These are phyloP conservation scores for Jatropha podagrica DNA, from an alignment of 441 rosid genomes.

Conservation along the genomic window DNA sequence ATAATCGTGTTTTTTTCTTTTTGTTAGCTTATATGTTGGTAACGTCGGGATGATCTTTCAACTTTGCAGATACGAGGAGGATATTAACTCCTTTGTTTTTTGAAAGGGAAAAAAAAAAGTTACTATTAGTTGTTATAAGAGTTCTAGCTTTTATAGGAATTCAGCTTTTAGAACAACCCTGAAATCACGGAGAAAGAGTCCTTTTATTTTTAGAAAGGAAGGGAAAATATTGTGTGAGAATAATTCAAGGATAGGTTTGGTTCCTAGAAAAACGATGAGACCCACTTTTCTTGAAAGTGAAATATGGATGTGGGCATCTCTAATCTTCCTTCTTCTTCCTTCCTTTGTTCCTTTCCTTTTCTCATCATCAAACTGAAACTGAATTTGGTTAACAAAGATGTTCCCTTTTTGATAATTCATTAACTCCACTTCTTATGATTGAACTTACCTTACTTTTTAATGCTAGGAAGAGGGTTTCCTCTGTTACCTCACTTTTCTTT, in stretches of 20 bases:
- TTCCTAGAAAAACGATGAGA: conserved; percentile 33
- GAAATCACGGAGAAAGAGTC: conserved; percentile 38
- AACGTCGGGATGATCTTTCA: not conserved
- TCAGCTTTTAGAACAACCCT: conserved; percentile 36
- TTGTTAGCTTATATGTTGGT: not conserved
- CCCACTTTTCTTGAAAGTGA: conserved; percentile 42
- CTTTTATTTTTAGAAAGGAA: conserved; percentile 21
- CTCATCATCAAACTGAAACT: not conserved
- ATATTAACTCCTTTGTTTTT: not conserved
- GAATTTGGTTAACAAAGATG: not conserved
- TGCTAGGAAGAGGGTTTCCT: conserved; percentile 12
- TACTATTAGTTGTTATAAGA: not conserved
- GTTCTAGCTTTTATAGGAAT: conserved; percentile 14
- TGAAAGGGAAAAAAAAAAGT: not conserved
- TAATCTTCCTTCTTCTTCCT: conserved; percentile 5
- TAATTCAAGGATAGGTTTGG: conserved; percentile 27
- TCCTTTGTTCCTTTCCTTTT: not conserved
- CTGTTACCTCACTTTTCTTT: not conserved
- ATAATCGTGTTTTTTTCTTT: not conserved
- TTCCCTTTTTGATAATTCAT: conserved; percentile 13
- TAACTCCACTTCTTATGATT: not conserved
- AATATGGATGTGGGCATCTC: conserved; percentile 27
- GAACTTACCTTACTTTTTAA: conserved; percentile 1
- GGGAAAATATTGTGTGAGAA: conserved; percentile 28
- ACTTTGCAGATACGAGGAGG: not conserved